These are phyloP conservation scores for Eucalyptus albens DNA, from an alignment of 345 rosid species.

Conservation along the genomic window DNA sequence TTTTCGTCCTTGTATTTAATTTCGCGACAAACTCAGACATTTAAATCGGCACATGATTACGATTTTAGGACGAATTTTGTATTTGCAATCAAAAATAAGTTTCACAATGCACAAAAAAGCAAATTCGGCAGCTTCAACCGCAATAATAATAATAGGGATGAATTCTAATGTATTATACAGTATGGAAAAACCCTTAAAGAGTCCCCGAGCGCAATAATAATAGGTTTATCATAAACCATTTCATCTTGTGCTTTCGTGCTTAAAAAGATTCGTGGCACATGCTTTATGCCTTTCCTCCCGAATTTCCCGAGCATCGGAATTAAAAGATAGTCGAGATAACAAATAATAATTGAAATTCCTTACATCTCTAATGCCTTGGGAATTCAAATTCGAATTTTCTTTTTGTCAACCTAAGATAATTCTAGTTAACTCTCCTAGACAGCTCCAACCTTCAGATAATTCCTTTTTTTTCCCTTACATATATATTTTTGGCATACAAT, in stretches of 20 bases:
- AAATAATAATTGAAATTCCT: neutral
- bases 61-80: accelerated
- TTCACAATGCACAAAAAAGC: neutral
- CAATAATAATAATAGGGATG: neutral
- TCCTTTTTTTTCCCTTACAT: neutral
- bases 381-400: neutral
- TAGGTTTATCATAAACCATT: neutral
- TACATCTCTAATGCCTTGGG: neutral
- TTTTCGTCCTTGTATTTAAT: neutral
- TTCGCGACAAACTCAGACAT: neutral
- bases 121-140: neutral
- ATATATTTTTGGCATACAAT: neutral
- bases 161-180: accelerated
- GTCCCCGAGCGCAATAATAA: neutral
- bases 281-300: neutral
- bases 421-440: neutral
- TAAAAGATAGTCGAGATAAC: neutral
- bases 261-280: accelerated
- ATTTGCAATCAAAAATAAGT: neutral
- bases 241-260: neutral
- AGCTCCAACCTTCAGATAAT: neutral
- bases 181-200: neutral
- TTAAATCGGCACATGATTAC: accelerated
- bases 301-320: neutral
- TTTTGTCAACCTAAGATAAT: neutral